Base-by-base conservation (phyloP, 305 asterid genomes). In the Euphrasia arctica region DNA sequence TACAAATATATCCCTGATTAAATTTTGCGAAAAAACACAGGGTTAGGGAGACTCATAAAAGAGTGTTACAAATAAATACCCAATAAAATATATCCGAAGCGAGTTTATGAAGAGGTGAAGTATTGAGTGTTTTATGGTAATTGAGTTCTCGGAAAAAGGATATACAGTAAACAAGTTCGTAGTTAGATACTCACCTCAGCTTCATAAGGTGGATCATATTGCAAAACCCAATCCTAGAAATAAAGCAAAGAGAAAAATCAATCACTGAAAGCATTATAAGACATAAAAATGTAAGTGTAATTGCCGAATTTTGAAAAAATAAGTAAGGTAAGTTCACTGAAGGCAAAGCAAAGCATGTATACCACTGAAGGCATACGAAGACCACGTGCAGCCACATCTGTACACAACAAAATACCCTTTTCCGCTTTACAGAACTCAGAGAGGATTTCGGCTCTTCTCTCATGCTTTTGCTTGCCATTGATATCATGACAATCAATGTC, bases 351-450 rank as follows among this genome's bases (percentile, higher is more conserved):
- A n/a, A 2, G 3, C 8, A 15, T 79, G 22, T 18, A 67, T 88
- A 93, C 97, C 97, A 93, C 97, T 64, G 88, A 73, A 63, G 97
- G 99, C 72, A 93, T 90, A 79, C 90, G 96, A 69, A 90, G 95
- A 66, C 99, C 99, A 76, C 99, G 97, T 58, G 96, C 96, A 31
- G 97, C 99, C 14, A 93, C 97, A 68, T 93, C 99, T 0, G 99
- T 93, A 73, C 97, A 90, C 68, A 93, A 79, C 68, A 90, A 74
- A 66, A 93, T 85, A 52, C 99, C 99, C 77, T 82, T 86, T 68
- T 86, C 85, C 25, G 95, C 95, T 74, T 83, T 81, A 79, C 94
- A 83, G 72, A 87, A 92, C 12, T 85, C 87, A 31, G 80, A 79
- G 74, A 89, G 85, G 51, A 96, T 93, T 59, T 89, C 62, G 1